These are phyloP conservation scores for Teunomyces panamensis DNA, from an alignment of 805 yeast genomes.

Conservation along the genomic window DNA sequence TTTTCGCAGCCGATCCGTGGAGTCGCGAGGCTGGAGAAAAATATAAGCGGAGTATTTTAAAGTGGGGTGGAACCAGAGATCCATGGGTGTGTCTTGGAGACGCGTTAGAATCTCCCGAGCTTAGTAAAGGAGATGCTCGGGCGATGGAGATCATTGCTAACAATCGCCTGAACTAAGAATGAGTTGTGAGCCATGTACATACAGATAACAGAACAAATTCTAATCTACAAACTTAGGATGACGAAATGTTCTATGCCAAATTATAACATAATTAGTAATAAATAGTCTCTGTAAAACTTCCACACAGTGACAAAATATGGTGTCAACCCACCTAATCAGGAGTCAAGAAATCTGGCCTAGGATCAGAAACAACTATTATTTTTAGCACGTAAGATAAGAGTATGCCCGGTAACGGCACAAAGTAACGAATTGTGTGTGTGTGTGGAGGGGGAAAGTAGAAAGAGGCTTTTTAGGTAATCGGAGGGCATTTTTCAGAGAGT, in stretches of 20 bases:
- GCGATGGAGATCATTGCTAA: constrained; percentile 55
- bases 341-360: too few species aligned
- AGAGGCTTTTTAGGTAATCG: not conserved
- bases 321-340: too few species aligned
- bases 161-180: not conserved
- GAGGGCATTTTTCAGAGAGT: not conserved
- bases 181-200: not conserved
- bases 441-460: not conserved
- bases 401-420: not conserved
- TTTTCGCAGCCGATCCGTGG: constrained; percentile 71
- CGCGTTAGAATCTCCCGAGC: constrained; percentile 61
- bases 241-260: not conserved
- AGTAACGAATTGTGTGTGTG: not conserved
- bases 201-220: not conserved
- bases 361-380: not conserved
- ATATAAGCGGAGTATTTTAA: constrained; percentile 65
- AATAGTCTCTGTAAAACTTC: too few species aligned
- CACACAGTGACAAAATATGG: too few species aligned
- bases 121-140: constrained; percentile 61
- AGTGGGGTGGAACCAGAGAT: constrained; percentile 92
- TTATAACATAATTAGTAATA: too few species aligned
- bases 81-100: constrained; percentile 87
- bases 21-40: constrained; percentile 70
- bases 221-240: not conserved
- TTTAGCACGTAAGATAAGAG: not conserved